Conservation (phyloP, 1,284 basidiomycete genomes). For the Cryptococcus sp. region DNA sequence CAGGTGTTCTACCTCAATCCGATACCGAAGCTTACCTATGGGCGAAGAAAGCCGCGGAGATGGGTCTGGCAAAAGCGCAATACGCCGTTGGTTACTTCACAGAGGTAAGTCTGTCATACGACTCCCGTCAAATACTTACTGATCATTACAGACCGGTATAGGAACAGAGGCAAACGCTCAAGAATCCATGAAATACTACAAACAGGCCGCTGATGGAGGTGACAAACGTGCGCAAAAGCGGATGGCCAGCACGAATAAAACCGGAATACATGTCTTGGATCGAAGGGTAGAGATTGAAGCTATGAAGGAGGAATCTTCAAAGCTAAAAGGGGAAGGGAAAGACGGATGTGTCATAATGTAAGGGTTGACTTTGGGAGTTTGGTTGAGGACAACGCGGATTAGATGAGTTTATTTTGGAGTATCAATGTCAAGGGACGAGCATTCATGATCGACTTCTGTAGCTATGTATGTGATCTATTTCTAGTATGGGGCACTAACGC, state of each 20-base stretch:
- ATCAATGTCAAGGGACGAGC: no score
- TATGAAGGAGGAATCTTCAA: conserved; percentile 34
- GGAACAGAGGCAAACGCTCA: conserved; percentile 65
- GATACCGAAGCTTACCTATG: conserved; percentile 96
- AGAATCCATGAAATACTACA: conserved; percentile 78
- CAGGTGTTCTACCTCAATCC: conserved; percentile 93
- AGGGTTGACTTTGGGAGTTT: not conserved
- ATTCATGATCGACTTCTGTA: no score
- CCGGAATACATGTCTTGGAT: conserved; percentile 33
- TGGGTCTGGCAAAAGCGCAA: conserved; percentile 85
- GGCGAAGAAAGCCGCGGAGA: conserved; percentile 85
- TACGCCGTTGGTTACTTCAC: conserved; percentile 97
- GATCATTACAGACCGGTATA: conserved; percentile 61
- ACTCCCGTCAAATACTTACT: not conserved
- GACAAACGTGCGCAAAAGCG: conserved; percentile 90
- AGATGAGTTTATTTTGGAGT: no score
- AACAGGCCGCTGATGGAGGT: conserved; percentile 83
- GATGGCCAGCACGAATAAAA: conserved; percentile 51
- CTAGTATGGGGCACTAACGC: no score
- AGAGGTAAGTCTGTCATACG: conserved; percentile 53
- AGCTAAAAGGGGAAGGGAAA: conserved; percentile 41
- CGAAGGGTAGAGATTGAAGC: conserved; percentile 40
- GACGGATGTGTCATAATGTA: conserved; percentile 78
- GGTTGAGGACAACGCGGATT: no score
- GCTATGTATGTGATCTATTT: no score